A percentile compares a stretch with the other conserved stretches of the same genome.
Conservation (phyloP, 73 alveolate genomes). For the Blepharisma stoltei region DNA sequence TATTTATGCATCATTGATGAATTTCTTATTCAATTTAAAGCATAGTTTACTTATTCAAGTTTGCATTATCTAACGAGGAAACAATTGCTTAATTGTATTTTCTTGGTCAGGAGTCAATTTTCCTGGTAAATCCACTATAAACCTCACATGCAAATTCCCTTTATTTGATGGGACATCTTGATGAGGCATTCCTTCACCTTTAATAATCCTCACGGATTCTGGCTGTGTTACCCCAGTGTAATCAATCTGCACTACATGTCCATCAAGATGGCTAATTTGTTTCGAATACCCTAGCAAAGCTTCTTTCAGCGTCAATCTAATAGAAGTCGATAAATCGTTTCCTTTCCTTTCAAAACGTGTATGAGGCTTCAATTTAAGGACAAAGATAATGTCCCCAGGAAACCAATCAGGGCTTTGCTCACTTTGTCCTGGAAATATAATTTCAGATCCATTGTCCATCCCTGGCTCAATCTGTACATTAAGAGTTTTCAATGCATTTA, state of each 20-base stretch:
- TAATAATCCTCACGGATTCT: conserved; percentile 66
- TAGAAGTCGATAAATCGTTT: conserved; percentile 70
- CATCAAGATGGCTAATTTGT: conserved; percentile 91
- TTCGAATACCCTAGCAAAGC: conserved; percentile 93
- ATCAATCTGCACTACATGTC: conserved; percentile 82
- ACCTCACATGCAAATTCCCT: conserved; percentile 89
- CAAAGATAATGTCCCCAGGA: conserved; percentile 94
- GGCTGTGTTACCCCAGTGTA: conserved; percentile 88
- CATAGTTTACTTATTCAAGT: too few species aligned
- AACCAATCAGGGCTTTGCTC: conserved; percentile 86
- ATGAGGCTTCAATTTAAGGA: conserved; percentile 68
- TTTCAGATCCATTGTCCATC: conserved; percentile 86
- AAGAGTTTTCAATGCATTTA: conserved; percentile 64
- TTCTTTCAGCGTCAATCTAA: conserved; percentile 83
- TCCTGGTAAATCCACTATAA: conserved; percentile 82
- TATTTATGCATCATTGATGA: too few species aligned
- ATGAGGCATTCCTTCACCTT: conserved; percentile 97
- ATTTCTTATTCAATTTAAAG: too few species aligned
- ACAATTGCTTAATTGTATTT: conserved; percentile 60
- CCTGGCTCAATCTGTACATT: conserved; percentile 83
- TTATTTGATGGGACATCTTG: conserved; percentile 79
- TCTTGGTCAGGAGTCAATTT: conserved; percentile 67
- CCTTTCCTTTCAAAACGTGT: conserved; percentile 80
- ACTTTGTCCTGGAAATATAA: conserved; percentile 86
- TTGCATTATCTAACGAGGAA: conserved; percentile 38